Conservation (phyloP, 805 yeast genomes). For the Candida hungchunana region DNA sequence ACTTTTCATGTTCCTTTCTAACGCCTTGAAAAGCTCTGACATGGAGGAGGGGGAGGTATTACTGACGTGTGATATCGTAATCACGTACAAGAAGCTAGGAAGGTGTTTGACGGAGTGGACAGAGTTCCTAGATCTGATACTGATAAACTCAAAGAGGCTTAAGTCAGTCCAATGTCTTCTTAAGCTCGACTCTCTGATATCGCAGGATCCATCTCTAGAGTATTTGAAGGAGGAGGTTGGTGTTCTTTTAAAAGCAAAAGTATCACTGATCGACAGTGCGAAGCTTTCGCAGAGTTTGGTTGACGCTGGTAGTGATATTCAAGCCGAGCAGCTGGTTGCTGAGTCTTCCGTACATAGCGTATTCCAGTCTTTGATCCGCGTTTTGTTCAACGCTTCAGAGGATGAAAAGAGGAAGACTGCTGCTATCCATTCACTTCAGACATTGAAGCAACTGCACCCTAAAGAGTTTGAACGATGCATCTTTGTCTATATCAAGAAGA, state of each 20-base stretch:
- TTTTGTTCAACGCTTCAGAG: constrained; percentile 16
- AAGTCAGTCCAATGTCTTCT: constrained; percentile 6
- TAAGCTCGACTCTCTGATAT: constrained; percentile 7
- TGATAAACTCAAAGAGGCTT: constrained; percentile 8
- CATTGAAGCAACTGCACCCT: constrained; percentile 19
- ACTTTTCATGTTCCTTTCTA: constrained; percentile 15
- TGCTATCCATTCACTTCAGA: constrained; percentile 19
- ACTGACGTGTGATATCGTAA: constrained; percentile 14
- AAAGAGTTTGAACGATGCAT: constrained; percentile 25
- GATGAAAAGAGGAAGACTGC: constrained; percentile 6
- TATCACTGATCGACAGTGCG: background rate
- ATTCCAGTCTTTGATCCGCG: constrained; percentile 21
- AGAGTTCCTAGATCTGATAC: background rate
- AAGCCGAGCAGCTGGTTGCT: constrained; percentile 11
- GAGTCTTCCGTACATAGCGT: constrained; percentile 18
- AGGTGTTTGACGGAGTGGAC: constrained; percentile 4
- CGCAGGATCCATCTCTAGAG: background rate
- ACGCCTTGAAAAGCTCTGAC: constrained; percentile 17
- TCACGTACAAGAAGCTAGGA: constrained; percentile 5
- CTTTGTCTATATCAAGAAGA: constrained; percentile 27
- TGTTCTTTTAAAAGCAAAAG: constrained; percentile 2
- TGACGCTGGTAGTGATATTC: constrained; percentile 8
- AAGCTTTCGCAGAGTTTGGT: constrained; percentile 2
- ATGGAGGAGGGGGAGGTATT: constrained; percentile 19
- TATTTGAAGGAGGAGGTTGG: constrained; percentile 7